phyloP scores from a whole-genome alignment of 169 alveolate species.

The Pseudocohnilembus persalinus region DNA sequence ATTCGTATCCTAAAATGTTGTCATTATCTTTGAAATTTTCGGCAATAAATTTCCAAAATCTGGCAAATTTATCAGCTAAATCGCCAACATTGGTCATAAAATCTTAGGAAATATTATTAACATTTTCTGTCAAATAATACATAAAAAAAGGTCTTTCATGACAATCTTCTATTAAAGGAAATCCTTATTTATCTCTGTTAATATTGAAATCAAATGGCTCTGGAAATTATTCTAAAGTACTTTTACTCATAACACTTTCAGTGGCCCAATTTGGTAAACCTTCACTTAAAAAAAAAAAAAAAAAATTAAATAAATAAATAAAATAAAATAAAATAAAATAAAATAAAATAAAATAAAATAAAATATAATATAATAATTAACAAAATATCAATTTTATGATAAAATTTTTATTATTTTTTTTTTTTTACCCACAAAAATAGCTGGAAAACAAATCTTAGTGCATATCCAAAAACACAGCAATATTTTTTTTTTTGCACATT shows the following conservation, averaged over 20 bases:
- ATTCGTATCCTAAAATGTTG: conserved; percentile 79
- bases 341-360: too few species aligned
- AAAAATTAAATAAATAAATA: too few species aligned
- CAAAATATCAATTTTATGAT: too few species aligned
- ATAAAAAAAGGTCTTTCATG: conserved; percentile 45
- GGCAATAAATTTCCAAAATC: conserved; percentile 69
- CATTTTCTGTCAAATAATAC: conserved; percentile 70
- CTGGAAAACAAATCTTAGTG: conserved; percentile 83
- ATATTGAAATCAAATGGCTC: conserved; percentile 10
- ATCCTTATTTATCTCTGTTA: conserved; percentile 63
- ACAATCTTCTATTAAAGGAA: conserved; percentile 61
- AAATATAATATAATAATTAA: too few species aligned
- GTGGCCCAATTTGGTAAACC: not conserved
- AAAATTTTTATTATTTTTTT: conserved; percentile 12
- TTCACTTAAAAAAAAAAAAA: not conserved
- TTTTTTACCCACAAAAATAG: conserved; percentile 82
- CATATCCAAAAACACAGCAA: conserved; percentile 78
- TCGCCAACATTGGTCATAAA: conserved; percentile 66
- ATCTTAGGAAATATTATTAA: conserved; percentile 52
- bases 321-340: too few species aligned
- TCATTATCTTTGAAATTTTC: conserved; percentile 48
- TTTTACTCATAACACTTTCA: not conserved
- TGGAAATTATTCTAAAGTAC: conserved; percentile 14
- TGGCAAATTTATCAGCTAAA: conserved; percentile 68
- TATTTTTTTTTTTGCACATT: conserved; percentile 41